phyloP scores from a whole-genome alignment of 306 rosid species.

The Dryas drummondii region DNA sequence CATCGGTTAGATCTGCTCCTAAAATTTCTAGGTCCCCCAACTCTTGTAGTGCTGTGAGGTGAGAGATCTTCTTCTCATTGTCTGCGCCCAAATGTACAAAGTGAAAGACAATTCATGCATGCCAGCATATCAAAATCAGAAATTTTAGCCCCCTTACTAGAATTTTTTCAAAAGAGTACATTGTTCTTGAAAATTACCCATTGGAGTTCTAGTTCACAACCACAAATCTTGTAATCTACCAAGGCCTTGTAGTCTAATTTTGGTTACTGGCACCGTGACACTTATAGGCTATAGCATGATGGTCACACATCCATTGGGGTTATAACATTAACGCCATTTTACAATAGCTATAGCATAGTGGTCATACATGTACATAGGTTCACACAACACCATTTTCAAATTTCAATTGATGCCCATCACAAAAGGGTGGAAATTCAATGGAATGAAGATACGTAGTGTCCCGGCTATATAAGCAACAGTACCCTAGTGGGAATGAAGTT shows the following conservation, averaged over 20 bases:
- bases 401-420: too few relatives aligned
- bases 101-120: not conserved
- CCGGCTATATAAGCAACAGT: too few relatives aligned
- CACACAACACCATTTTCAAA: too few relatives aligned
- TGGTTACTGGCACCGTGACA: not conserved
- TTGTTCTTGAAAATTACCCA: not conserved
- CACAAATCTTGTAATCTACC: too few relatives aligned
- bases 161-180: not conserved
- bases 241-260: not conserved
- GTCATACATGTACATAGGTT: too few relatives aligned
- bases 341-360: too few relatives aligned
- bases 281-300: not conserved
- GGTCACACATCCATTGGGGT: not conserved
- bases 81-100: constrained; percentile 37
- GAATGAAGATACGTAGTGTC: too few relatives aligned
- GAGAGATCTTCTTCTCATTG: constrained; percentile 53
- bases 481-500: too few relatives aligned
- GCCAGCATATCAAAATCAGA: not conserved
- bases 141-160: not conserved
- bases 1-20: constrained; percentile 62
- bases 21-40: constrained; percentile 58
- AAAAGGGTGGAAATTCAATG: too few relatives aligned
- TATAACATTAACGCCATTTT: too few relatives aligned
- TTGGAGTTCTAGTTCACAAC: not conserved
- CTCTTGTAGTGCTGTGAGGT: constrained; percentile 51